Conservation (phyloP, 192 early-diverging fungal genomes). For the Neocallimastix lanati region DNA sequence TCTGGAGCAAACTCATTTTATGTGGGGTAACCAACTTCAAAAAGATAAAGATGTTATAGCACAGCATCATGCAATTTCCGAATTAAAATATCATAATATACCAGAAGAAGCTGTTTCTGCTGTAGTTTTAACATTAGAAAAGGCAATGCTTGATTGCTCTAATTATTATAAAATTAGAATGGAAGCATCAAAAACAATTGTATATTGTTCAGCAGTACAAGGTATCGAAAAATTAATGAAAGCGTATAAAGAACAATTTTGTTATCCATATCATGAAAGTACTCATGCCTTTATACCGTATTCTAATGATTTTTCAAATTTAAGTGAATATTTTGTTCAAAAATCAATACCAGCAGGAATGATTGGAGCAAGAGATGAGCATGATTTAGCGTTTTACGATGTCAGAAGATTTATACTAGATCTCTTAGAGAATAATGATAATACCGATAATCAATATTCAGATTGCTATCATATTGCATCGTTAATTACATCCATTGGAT, state of each 20-base stretch:
- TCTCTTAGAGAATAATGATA: slow-evolving; percentile 82
- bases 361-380: slow-evolving; percentile 18
- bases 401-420: slow-evolving; percentile 51
- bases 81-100: slow-evolving; percentile 46
- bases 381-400: slow-evolving; percentile 36
- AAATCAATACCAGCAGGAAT: slow-evolving; percentile 40
- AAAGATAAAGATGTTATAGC: slow-evolving; percentile 81
- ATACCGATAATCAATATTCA: slow-evolving; percentile 67
- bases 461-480: slow-evolving; percentile 61
- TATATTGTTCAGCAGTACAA: slow-evolving; percentile 38
- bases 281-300: slow-evolving; percentile 44
- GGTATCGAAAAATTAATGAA: slow-evolving; percentile 42
- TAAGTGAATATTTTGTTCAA: slow-evolving; percentile 82
- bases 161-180: slow-evolving; percentile 76
- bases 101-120: slow-evolving; percentile 36
- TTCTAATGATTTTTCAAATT: slow-evolving; percentile 71
- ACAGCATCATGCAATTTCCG: slow-evolving; percentile 47
- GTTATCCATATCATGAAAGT: slow-evolving; percentile 11
- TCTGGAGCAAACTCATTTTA: slow-evolving; percentile 77
- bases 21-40: slow-evolving; percentile 85
- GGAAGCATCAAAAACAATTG: slow-evolving; percentile 55
- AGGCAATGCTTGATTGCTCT: slow-evolving; percentile 54
- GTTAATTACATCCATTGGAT: slow-evolving; percentile 51
- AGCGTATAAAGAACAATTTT: background rate
- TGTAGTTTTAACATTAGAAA: slow-evolving; percentile 53